Evolutionary conservation across 805 yeast species (phyloP).

Genomic region (Wickerhamiella kazuoi): DNA sequence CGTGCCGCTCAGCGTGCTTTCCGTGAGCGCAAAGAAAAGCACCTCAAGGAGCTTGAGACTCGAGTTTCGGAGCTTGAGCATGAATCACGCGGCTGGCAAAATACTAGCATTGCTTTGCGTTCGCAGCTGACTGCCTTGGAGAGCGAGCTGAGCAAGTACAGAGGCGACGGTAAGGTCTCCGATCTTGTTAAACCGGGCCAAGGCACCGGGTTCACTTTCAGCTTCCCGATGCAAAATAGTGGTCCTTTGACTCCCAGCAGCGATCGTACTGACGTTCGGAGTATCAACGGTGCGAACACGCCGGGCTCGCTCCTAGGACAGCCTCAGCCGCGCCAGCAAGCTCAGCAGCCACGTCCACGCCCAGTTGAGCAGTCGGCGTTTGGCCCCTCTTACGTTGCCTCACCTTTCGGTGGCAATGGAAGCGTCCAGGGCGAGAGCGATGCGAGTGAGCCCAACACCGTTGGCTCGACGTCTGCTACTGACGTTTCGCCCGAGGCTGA

Average conservation of each 20-base stretch:
- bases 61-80: slow-evolving; percentile 57
- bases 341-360: neutral
- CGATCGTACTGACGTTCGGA: slow-evolving; percentile 4
- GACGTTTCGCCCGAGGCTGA: slow-evolving; percentile 39
- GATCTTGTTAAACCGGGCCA: neutral
- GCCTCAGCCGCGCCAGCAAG: neutral
- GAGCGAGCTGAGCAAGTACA: slow-evolving; percentile 46
- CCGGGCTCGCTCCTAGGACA: neutral
- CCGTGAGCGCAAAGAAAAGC: slow-evolving; percentile 80
- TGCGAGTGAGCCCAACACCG: neutral
- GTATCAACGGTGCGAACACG: neutral
- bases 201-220: neutral
- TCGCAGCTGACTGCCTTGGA: slow-evolving; percentile 61
- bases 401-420: neutral
- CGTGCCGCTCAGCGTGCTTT: slow-evolving; percentile 98
- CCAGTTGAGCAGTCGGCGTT: neutral
- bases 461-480: neutral
- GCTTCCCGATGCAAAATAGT: neutral
- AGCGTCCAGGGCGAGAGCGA: neutral
- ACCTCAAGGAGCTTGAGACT: slow-evolving; percentile 62
- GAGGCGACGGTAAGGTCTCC: slow-evolving; percentile 13
- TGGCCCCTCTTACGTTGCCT: neutral
- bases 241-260: slow-evolving; percentile 1
- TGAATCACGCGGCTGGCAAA: slow-evolving; percentile 45
- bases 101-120: slow-evolving; percentile 58